These are phyloP conservation scores for Neoboletus brunneissimus DNA, from an alignment of 768 basidiomycete species.

Conservation along the genomic window DNA sequence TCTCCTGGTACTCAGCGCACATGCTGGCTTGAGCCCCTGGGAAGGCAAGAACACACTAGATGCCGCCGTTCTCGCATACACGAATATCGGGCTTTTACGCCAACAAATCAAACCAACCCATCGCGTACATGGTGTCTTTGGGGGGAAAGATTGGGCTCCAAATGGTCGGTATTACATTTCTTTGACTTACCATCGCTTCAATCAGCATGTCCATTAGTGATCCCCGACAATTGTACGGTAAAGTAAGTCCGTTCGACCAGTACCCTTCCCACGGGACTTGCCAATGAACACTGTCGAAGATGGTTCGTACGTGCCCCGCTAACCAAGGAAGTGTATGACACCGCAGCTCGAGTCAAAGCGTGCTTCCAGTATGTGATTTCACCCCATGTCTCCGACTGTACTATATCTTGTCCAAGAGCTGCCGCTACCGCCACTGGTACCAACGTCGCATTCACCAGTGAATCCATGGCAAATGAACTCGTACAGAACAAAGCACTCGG, in stretches of 20 bases:
- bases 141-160: conserved; percentile 70
- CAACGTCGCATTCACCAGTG: conserved; percentile 40
- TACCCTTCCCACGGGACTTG: background rate
- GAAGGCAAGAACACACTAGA: conserved; percentile 82
- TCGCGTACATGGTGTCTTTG: conserved; percentile 78
- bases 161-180: conserved; percentile 48
- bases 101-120: conserved; percentile 79
- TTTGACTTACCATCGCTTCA: background rate
- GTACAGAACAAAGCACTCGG: conserved; percentile 67
- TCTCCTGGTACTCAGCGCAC: conserved; percentile 48
- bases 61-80: conserved; percentile 84
- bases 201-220: conserved; percentile 51
- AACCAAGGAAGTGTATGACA: conserved; percentile 54
- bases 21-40: conserved; percentile 80
- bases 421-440: conserved; percentile 69
- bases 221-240: conserved; percentile 78
- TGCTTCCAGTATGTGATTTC: conserved; percentile 63
- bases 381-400: background rate
- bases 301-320: conserved; percentile 76
- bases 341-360: conserved; percentile 56
- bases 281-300: conserved; percentile 29
- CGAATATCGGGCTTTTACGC: conserved; percentile 71
- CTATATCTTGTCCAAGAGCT: conserved; percentile 42
- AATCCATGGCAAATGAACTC: conserved; percentile 48
- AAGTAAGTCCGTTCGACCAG: conserved; percentile 39